Percentiles rank a stretch among this genome's conserved stretches.
These are phyloP conservation scores for Elongisporangium prolatum DNA, from an alignment of 352 stramenopile species.

Conservation along the genomic window DNA sequence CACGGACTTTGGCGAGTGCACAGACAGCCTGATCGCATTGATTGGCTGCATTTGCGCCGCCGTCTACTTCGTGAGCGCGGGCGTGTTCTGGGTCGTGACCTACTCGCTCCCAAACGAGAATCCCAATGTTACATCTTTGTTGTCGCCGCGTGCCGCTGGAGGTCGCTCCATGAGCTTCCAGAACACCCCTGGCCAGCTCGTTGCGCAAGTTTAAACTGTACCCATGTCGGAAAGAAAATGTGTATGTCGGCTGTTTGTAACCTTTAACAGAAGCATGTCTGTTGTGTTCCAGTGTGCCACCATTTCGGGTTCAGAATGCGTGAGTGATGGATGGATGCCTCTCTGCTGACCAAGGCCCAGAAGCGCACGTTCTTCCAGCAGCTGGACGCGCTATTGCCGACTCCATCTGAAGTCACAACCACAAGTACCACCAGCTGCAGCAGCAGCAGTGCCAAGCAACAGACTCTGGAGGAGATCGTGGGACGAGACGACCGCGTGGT, in stretches of 20 bases:
- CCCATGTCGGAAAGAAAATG: not conserved
- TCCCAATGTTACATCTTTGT: not conserved
- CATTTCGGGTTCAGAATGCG: not conserved
- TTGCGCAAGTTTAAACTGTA: not conserved
- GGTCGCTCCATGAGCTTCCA: not conserved
- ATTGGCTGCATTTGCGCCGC: slow-evolving; percentile 32
- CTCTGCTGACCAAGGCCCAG: slow-evolving; percentile 28
- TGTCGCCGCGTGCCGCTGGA: not conserved
- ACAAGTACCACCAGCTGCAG: slow-evolving; percentile 1
- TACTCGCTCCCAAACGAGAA: not conserved
- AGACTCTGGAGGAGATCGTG: not conserved
- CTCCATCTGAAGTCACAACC: not conserved
- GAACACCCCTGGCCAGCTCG: not conserved
- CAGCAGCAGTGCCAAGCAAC: not conserved
- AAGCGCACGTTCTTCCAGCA: slow-evolving; percentile 46
- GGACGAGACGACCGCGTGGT: not conserved
- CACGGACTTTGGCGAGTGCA: slow-evolving; percentile 52
- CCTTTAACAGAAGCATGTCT: not conserved
- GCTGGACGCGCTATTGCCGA: slow-evolving; percentile 31
- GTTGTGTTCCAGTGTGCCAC: not conserved
- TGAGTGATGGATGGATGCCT: slow-evolving; percentile 15
- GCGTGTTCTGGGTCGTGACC: slow-evolving; percentile 23
- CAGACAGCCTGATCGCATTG: slow-evolving; percentile 24
- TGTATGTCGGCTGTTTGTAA: not conserved
- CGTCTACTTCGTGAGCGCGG: slow-evolving; percentile 23